phyloP scores from a whole-genome alignment of 2,329 filamentous ascomycete species.

The Aspergillus sp. region DNA sequence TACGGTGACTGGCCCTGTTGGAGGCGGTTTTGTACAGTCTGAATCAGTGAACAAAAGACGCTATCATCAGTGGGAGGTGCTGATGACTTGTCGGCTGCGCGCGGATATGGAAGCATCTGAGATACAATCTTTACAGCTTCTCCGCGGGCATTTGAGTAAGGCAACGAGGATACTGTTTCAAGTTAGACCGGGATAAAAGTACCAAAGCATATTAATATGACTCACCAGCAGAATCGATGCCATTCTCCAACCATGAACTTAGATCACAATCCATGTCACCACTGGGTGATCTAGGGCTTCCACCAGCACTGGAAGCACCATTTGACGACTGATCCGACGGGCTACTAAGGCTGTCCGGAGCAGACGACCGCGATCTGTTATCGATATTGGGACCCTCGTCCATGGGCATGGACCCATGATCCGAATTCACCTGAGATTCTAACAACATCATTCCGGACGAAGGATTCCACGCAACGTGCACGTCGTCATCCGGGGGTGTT shows the following conservation, averaged over 20 bases:
- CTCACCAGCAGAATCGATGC: constrained; percentile 33
- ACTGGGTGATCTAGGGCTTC: constrained; percentile 23
- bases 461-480: constrained; percentile 33
- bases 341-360: constrained; percentile 25
- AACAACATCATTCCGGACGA: constrained; percentile 25
- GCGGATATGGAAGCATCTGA: constrained; percentile 55
- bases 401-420: constrained; percentile 21
- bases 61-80: constrained; percentile 25
- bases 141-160: constrained; percentile 28
- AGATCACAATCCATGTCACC: constrained; percentile 30
- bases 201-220: neutral
- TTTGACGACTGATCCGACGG: constrained; percentile 26
- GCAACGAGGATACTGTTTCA: constrained; percentile 33
- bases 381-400: constrained; percentile 25
- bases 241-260: constrained; percentile 33
- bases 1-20: constrained; percentile 50
- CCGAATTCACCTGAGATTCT: constrained; percentile 20
- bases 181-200: constrained; percentile 3
- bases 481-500: constrained; percentile 40
- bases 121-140: constrained; percentile 54
- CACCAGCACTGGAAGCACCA: constrained; percentile 25
- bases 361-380: constrained; percentile 19
- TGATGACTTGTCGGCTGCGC: constrained; percentile 27
- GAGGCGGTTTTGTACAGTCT: constrained; percentile 50
- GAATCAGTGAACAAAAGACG: constrained; percentile 52